Conservation (phyloP, 257 asterid genomes). For the Agastache rugosa region DNA sequence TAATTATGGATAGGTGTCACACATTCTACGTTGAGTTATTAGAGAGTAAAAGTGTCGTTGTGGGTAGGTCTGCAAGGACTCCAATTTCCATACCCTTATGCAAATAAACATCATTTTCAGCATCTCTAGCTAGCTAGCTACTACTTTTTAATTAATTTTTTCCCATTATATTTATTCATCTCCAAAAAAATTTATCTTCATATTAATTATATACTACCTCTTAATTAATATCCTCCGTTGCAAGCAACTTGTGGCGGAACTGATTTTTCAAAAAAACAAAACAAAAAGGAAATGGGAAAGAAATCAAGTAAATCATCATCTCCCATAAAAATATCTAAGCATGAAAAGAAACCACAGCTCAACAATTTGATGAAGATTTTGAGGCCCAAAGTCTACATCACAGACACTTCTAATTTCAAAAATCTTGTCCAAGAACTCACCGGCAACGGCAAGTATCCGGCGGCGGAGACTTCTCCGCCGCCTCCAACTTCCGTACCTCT, state of each 20-base stretch:
- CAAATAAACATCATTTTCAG: conserved; percentile 45
- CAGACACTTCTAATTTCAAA: conserved; percentile 50
- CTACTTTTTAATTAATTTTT: not conserved
- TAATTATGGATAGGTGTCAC: not conserved
- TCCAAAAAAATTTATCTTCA: not conserved
- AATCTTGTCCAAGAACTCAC: conserved; percentile 52
- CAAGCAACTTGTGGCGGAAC: not conserved
- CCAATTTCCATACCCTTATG: conserved; percentile 32
- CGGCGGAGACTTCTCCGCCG: conserved; percentile 24
- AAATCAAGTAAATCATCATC: conserved; percentile 28
- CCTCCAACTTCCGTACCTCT: conserved; percentile 1
- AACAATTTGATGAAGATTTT: conserved; percentile 36
- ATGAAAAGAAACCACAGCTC: conserved; percentile 35
- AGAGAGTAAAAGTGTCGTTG: not conserved
- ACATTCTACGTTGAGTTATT: conserved; percentile 11
- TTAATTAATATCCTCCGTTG: conserved; percentile 27
- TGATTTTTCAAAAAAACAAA: not conserved
- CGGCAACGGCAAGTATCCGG: conserved; percentile 35
- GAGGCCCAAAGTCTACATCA: conserved; percentile 51
- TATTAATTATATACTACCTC: not conserved
- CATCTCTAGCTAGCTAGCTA: conserved; percentile 39
- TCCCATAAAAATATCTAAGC: conserved; percentile 30
- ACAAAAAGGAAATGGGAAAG: conserved; percentile 40
- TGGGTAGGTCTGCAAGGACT: conserved; percentile 6
- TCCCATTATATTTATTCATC: conserved; percentile 18